Evolutionary conservation across 352 stramenopile species (phyloP).

Genomic region (Phytopythium boreale): DNA sequence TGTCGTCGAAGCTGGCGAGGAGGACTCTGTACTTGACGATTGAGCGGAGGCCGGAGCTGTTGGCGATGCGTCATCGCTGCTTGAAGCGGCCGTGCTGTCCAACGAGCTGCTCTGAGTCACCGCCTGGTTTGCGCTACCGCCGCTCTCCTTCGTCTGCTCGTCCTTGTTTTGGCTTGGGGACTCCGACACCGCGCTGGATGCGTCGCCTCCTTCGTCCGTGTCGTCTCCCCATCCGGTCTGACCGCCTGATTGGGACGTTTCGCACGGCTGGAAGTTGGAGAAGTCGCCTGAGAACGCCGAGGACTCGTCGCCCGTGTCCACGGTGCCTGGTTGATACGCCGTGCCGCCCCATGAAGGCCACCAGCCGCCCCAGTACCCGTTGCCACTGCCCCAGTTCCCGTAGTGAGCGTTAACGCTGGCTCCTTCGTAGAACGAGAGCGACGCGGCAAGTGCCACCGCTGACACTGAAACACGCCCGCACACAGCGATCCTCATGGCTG

Average conservation of each 20-base stretch:
- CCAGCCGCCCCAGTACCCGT: background rate
- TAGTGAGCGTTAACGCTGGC: background rate
- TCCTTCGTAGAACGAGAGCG: background rate
- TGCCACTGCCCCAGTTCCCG: background rate
- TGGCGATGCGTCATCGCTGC: no score
- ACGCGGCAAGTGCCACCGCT: background rate
- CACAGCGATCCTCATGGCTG: background rate
- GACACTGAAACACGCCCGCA: background rate
- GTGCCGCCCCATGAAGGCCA: background rate
- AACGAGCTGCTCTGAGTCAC: background rate
- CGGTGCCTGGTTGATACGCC: constrained; percentile 2
- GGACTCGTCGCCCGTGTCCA: background rate
- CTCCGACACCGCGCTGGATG: background rate
- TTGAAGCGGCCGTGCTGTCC: background rate
- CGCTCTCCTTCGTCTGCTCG: background rate
- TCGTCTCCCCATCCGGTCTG: background rate
- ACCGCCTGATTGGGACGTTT: background rate
- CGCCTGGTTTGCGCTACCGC: background rate
- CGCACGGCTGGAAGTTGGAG: background rate
- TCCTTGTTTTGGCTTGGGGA: background rate
- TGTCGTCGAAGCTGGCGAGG: constrained; percentile 5
- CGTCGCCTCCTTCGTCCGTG: background rate
- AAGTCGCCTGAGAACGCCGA: background rate
- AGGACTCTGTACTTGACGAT: background rate
- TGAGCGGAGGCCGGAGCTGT: background rate